A percentile compares a stretch with the other conserved stretches of the same genome.
Conservation (phyloP, 2,329 filamentous ascomycete species). For the Paraconiothyrium sp. region DNA sequence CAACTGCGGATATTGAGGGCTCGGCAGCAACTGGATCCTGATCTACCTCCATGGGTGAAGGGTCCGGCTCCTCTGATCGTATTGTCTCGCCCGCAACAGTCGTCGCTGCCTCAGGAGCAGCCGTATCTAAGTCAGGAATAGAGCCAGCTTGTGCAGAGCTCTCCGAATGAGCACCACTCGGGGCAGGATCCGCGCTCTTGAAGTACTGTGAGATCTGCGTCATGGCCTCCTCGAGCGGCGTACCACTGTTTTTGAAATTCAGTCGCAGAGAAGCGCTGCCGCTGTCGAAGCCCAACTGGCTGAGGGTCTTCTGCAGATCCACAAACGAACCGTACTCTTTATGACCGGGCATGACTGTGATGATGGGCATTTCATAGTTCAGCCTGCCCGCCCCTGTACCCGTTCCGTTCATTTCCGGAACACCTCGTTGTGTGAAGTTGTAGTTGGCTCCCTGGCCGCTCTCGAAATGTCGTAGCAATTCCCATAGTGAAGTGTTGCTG, state of each 20-base stretch:
- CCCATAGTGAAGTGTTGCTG: conserved; percentile 88
- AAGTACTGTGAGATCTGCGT: conserved; percentile 81
- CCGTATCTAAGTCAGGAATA: conserved; percentile 30
- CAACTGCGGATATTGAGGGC: conserved; percentile 26
- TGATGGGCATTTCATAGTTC: conserved; percentile 85
- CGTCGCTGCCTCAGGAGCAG: conserved; percentile 37
- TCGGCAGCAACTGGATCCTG: conserved; percentile 26
- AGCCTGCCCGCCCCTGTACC: conserved; percentile 73
- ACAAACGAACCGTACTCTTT: conserved; percentile 78
- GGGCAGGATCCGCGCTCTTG: conserved; percentile 53
- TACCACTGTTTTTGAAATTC: conserved; percentile 77
- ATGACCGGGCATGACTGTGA: conserved; percentile 77
- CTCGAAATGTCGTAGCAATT: conserved; percentile 89
- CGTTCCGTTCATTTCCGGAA: conserved; percentile 69
- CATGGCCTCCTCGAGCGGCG: conserved; percentile 87
- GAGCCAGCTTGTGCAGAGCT: conserved; percentile 39
- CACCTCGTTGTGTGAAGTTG: conserved; percentile 85
- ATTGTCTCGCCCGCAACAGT: conserved; percentile 38
- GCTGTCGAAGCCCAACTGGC: conserved; percentile 85
- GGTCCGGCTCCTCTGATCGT: conserved; percentile 33
- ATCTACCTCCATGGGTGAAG: conserved; percentile 45
- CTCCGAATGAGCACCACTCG: conserved; percentile 38
- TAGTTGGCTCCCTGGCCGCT: conserved; percentile 59
- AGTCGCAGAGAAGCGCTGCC: conserved; percentile 83
- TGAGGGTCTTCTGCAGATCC: conserved; percentile 88